These are phyloP conservation scores for Limnanthes douglasii DNA, from an alignment of 345 rosid species.

Conservation along the genomic window DNA sequence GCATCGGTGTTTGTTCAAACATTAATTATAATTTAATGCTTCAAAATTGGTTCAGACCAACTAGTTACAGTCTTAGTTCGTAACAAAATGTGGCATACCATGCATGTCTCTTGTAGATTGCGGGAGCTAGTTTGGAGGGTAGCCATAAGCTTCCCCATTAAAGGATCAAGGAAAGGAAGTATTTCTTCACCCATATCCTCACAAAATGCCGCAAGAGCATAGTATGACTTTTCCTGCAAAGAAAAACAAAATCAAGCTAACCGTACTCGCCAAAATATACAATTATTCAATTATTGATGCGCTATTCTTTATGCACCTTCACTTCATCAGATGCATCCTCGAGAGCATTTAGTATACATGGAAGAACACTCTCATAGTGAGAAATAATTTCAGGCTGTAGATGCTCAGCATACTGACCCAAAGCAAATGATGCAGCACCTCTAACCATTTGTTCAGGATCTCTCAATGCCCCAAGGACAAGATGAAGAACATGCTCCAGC, in stretches of 20 bases:
- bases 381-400: conserved; percentile 92
- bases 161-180: conserved; percentile 75
- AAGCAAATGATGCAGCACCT: conserved; percentile 97
- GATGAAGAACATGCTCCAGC: conserved; percentile 69
- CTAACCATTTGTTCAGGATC: conserved; percentile 95
- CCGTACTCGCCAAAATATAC: conserved; percentile 2
- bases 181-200: conserved; percentile 98
- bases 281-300: neutral
- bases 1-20: conserved; percentile 15
- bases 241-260: conserved; percentile 2
- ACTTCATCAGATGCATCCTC: conserved; percentile 96
- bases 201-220: conserved; percentile 97
- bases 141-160: conserved; percentile 78
- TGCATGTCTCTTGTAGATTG: conserved; percentile 96
- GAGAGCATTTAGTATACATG: conserved; percentile 79
- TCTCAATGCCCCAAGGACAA: conserved; percentile 71
- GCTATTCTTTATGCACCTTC: conserved; percentile 38
- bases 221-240: conserved; percentile 86
- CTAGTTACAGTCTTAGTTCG: neutral
- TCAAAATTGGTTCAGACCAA: neutral
- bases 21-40: conserved; percentile 5
- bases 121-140: conserved; percentile 78
- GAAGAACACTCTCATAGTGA: conserved; percentile 77
- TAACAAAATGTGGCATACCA: conserved; percentile 34
- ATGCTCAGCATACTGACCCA: conserved; percentile 97